Evolutionary conservation across 2,329 filamentous ascomycete species (phyloP), one percentile per base, ranked within the genome.

Genomic region (Pseudogymnoascus sp.): DNA sequence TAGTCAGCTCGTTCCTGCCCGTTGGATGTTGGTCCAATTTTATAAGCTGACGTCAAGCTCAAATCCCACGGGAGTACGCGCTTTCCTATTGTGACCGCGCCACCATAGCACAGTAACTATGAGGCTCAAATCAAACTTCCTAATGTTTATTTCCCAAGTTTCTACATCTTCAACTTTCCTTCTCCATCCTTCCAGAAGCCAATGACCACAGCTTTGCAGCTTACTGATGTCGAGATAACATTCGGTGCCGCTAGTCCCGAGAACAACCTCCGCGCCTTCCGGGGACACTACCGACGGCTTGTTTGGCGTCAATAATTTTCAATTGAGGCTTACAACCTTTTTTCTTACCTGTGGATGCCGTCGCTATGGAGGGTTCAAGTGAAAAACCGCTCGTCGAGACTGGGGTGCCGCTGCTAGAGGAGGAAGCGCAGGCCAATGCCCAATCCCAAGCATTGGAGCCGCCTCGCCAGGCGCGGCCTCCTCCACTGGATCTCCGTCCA

Each of bases 21-120:
- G 31, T 52, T 52, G 45, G 45, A 27, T 21, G 13, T 31, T n/a
- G 45, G 13, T 52, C 45, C 27, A 52, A 12, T 52, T 52, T 52
- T 52, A 52, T 52, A 52, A 31, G 45, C 45, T 52, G 45, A 52
- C 45, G 45, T 52, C 45, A 52, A 52, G 13, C 7, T 15, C 45
- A 52, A 4, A 15, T 7, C 25, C 45, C 7, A 21, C 9, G 45
- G n/a, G 18, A 52, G 45, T 52, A 31, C 27, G 45, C 27, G 45
- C 45, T 31, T 52, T 52, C 27, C 45, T 52, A 52, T 31, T 1
- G n/a, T 18, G 27, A 15, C 27, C 27, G 27, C 10, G 4, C 27
- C 13, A 15, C 18, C 4, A 52, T 52, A 5, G 45, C 45, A 52
- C 1, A 10, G 45, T 52, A 52, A 52, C 45, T 31, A 52, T 52